Conservation (phyloP, 2,329 filamentous ascomycete genomes). For the Colletotrichum ledebouriae region DNA sequence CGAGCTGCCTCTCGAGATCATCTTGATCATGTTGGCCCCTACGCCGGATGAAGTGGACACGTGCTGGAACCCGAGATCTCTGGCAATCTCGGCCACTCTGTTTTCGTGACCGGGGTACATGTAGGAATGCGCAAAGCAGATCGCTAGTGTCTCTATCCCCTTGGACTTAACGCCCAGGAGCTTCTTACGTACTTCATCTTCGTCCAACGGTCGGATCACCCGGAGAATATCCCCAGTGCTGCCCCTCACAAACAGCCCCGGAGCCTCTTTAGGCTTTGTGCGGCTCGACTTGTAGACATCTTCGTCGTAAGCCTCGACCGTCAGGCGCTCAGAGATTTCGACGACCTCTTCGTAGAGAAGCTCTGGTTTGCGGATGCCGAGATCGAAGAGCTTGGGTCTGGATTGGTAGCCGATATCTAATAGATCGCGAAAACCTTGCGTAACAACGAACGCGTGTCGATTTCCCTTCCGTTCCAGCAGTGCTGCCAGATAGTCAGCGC, state of each 20-base stretch:
- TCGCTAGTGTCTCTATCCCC: constrained; percentile 75
- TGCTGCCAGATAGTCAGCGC: constrained; percentile 47
- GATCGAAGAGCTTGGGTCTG: constrained; percentile 79
- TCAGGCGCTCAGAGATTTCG: constrained; percentile 80
- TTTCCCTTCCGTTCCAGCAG: constrained; percentile 81
- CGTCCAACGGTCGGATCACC: constrained; percentile 69
- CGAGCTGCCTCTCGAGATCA: constrained; percentile 80
- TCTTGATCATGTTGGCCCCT: constrained; percentile 74
- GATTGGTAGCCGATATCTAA: constrained; percentile 81
- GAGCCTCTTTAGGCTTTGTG: not conserved
- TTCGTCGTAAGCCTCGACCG: constrained; percentile 66
- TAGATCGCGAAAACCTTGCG: constrained; percentile 75
- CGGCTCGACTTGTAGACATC: constrained; percentile 24
- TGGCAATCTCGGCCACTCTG: constrained; percentile 52
- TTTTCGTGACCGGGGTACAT: constrained; percentile 74
- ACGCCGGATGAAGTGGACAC: constrained; percentile 58
- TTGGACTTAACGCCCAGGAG: constrained; percentile 64
- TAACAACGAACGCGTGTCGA: constrained; percentile 74
- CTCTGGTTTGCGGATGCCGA: constrained; percentile 76
- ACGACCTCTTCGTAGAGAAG: constrained; percentile 78
- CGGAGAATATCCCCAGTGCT: constrained; percentile 77
- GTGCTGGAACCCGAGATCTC: constrained; percentile 69
- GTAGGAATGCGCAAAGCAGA: constrained; percentile 80
- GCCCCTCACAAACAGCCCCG: constrained; percentile 60
- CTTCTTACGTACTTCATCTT: constrained; percentile 66